Evolutionary conservation across 148 eudicot genomes (phyloP), one percentile per base, ranked within the genome.

Genomic region (Pharnaceum exiguum): DNA sequence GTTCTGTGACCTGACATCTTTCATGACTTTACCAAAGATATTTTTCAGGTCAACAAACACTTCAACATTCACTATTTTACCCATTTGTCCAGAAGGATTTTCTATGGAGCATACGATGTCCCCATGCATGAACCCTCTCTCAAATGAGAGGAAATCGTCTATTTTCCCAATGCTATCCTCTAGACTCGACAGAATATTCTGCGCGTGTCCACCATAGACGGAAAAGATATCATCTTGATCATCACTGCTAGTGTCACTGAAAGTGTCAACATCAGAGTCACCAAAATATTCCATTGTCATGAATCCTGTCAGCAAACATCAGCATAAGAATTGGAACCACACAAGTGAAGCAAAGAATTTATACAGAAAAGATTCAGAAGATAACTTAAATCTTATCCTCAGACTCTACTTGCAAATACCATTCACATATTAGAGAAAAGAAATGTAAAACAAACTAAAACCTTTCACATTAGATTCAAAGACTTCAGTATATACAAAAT

Each of bases 111-210:
- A 69, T 37, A 94, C 99, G 57, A 86, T 53, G 68, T 86, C 96
- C n/a, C 96, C 96, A 59, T 75, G 77, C 11, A 52, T 37, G 64
- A 81, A 89, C 36, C 61, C 75, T 59, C 95, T 83, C 73, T 94
- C 99, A 46, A 89, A 94, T 12, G 79, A 79, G 54, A 94, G 90
- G 37, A 89, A 81, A 77, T 94, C 93, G 30, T 94, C 99, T 25
- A 94, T 89, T 65, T 94, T 94, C 24, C 77, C 86, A 23, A 94
- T 84, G 25, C 87, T 75, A 63, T 89, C 87, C 65, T 89, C 89
- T 1, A 94, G 96, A 67, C 71, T 82, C 28, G 96, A 86, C 29
- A 94, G 69, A 42, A 94, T 83, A 59, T 69, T 79, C 61, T 70
- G 72, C 18, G 99, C 99, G 17, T 86, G 87, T 12, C 96, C 95